phyloP scores from a whole-genome alignment of 1,284 basidiomycete species.

The Apiotrichum gracile region DNA sequence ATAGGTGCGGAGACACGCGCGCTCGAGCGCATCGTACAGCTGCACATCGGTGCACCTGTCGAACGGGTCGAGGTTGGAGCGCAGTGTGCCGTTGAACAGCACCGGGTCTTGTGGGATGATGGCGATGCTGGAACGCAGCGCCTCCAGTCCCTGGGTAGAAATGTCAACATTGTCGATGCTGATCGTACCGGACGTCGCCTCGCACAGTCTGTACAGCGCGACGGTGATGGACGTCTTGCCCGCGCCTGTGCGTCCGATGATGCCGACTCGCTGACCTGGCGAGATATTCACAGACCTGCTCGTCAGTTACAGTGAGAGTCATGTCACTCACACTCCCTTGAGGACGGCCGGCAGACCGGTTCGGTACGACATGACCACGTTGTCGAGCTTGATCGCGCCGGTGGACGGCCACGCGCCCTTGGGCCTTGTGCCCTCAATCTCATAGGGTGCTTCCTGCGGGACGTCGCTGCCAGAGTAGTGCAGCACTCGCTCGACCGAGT shows the following conservation, averaged over 20 bases:
- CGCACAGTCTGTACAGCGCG: constrained; percentile 49
- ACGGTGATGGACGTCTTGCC: constrained; percentile 59
- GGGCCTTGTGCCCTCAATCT: constrained; percentile 56
- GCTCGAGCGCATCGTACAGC: constrained; percentile 73
- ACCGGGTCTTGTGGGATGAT: constrained; percentile 82
- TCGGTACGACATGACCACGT: constrained; percentile 48
- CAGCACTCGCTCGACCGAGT: constrained; percentile 64
- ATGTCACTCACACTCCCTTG: no score
- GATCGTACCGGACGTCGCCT: constrained; percentile 47
- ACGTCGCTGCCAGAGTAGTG: constrained; percentile 55
- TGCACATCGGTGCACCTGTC: constrained; percentile 64
- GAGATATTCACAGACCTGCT: no score
- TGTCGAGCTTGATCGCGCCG: constrained; percentile 39
- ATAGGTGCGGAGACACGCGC: constrained; percentile 61
- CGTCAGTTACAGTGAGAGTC: no score
- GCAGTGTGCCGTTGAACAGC: constrained; percentile 55
- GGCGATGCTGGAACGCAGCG: constrained; percentile 48
- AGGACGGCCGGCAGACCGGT: constrained; percentile 50
- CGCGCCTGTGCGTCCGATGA: constrained; percentile 50
- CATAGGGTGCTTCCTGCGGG: constrained; percentile 60
- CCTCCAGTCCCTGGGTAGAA: constrained; percentile 50
- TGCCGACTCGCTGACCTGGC: no score
- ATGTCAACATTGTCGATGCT: constrained; percentile 49
- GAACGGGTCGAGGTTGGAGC: constrained; percentile 68
- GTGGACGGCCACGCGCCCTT: constrained; percentile 43